Conservation (phyloP, 2,329 filamentous ascomycete species). For the Talaromyces sp. region DNA sequence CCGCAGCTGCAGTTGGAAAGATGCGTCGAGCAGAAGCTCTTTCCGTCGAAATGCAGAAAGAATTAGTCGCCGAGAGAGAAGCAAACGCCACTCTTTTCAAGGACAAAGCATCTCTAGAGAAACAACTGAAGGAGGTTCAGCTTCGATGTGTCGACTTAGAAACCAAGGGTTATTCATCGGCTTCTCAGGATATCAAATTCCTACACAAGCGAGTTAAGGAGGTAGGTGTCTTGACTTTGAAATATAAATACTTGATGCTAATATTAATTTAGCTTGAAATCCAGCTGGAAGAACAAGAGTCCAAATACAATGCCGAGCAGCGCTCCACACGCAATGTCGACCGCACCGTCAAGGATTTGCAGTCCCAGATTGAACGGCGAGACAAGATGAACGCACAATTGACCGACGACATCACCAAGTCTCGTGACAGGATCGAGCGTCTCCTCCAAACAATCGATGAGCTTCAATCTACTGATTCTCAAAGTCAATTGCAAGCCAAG, state of each 20-base stretch:
- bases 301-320: constrained; percentile 72
- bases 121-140: constrained; percentile 84
- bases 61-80: constrained; percentile 82
- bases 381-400: constrained; percentile 82
- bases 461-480: constrained; percentile 80
- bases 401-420: constrained; percentile 76
- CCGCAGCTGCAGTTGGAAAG: constrained; percentile 87
- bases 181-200: constrained; percentile 93
- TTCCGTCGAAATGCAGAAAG: constrained; percentile 84
- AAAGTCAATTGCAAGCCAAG: constrained; percentile 74
- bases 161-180: constrained; percentile 93
- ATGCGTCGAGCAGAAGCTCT: constrained; percentile 92
- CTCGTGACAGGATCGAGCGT: constrained; percentile 86
- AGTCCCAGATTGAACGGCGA: constrained; percentile 85
- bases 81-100: constrained; percentile 76
- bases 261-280: constrained; percentile 67
- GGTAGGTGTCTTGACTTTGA: constrained; percentile 54
- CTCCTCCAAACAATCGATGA: constrained; percentile 90
- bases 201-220: constrained; percentile 92
- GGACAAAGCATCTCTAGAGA: constrained; percentile 86
- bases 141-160: constrained; percentile 87
- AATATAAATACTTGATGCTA: constrained; percentile 21
- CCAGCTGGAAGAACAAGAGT: constrained; percentile 79
- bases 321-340: constrained; percentile 89
- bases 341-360: constrained; percentile 87